These are phyloP conservation scores for Aspergillus proliferans DNA, from an alignment of 2,329 filamentous ascomycete species.

Conservation along the genomic window DNA sequence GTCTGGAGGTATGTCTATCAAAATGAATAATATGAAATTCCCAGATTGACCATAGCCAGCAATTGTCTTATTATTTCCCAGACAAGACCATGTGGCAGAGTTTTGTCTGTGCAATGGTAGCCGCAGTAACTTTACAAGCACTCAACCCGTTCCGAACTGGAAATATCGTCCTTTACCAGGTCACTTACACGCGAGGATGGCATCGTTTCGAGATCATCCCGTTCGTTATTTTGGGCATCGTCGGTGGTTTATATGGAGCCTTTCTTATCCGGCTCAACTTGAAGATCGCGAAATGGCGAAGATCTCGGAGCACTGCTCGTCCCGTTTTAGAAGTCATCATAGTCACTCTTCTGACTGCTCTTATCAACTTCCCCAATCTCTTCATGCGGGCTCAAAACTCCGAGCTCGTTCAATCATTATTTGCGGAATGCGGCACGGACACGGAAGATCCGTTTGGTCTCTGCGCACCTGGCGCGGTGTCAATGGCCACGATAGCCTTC, in stretches of 20 bases:
- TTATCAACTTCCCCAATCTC: conserved; percentile 91
- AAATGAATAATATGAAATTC: conserved; percentile 5
- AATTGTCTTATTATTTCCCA: conserved; percentile 94
- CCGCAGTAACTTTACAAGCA: conserved; percentile 84
- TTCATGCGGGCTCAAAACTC: conserved; percentile 93
- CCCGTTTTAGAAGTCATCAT: conserved; percentile 73
- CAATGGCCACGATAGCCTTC: conserved; percentile 73
- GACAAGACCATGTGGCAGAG: conserved; percentile 99
- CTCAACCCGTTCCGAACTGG: conserved; percentile 92
- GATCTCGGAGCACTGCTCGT: conserved; percentile 60
- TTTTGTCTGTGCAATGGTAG: conserved; percentile 99
- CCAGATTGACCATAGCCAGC: conserved; percentile 42
- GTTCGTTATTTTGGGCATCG: conserved; percentile 75
- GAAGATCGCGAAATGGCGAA: conserved; percentile 74
- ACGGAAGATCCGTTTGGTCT: conserved; percentile 82
- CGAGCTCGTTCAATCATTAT: conserved; percentile 84
- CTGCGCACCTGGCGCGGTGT: conserved; percentile 79
- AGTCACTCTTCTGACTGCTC: conserved; percentile 73
- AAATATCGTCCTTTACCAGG: conserved; percentile 92
- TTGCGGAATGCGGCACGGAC: conserved; percentile 79
- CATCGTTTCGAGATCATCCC: conserved; percentile 90
- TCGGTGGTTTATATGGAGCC: conserved; percentile 90
- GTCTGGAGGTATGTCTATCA: conserved; percentile 61
- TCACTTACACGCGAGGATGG: conserved; percentile 87
- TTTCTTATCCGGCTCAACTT: conserved; percentile 95